Evolutionary conservation across 2,329 filamentous ascomycete genomes (phyloP).

Genomic region (Botryotinia narcissicola): DNA sequence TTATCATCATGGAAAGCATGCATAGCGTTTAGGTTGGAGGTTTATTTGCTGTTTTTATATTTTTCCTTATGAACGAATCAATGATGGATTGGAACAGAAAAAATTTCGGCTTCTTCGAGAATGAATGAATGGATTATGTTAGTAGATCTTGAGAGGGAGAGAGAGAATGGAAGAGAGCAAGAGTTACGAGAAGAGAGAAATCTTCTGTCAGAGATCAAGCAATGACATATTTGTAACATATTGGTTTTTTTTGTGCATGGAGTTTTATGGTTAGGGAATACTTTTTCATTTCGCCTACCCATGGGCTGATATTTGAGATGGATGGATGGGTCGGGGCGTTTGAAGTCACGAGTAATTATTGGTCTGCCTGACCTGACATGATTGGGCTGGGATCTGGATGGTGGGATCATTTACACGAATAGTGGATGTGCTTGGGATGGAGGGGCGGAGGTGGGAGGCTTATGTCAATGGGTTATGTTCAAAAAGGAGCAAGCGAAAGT

Average conservation of each 20-base stretch:
- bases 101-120: slow-evolving; percentile 5
- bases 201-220: slow-evolving; percentile 4
- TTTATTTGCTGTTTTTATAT: slow-evolving; percentile 4
- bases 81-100: slow-evolving; percentile 13
- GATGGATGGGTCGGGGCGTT: slow-evolving; percentile 9
- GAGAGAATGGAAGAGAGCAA: background rate
- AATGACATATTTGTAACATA: slow-evolving; percentile 14
- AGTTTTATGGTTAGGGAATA: slow-evolving; percentile 10
- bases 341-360: slow-evolving; percentile 6
- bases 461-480: background rate
- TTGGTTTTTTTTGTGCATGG: slow-evolving; percentile 6
- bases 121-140: slow-evolving; percentile 15
- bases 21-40: slow-evolving; percentile 19
- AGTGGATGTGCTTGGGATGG: slow-evolving; percentile 8
- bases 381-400: background rate
- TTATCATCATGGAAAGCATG: slow-evolving; percentile 13
- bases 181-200: background rate
- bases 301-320: slow-evolving; percentile 8
- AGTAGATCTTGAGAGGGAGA: slow-evolving; percentile 6
- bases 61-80: slow-evolving; percentile 10
- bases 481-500: slow-evolving; percentile 3
- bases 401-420: slow-evolving; percentile 1
- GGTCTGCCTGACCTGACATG: slow-evolving; percentile 8
- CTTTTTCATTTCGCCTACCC: slow-evolving; percentile 6
- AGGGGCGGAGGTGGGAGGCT: background rate